Evolutionary conservation across 225 moss, liverwort and hornwort genomes (phyloP), one percentile per base, ranked within the genome.

Genomic region (Pleurozium schreberi): DNA sequence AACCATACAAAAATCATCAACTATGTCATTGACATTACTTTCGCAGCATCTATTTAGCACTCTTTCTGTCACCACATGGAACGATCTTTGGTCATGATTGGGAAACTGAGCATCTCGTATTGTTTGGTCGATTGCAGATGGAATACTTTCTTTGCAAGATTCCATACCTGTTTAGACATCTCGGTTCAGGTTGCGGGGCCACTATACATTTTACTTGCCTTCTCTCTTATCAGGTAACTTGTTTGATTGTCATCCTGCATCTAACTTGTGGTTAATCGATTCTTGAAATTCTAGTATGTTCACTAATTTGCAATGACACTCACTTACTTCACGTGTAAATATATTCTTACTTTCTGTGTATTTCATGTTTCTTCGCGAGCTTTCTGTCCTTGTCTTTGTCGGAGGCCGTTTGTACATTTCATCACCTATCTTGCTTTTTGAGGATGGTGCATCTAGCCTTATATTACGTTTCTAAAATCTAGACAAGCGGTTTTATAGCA

Each of bases 161-260:
- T 94, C 38, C 93, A 97, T 90, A 26, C 81, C 85, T 88, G 94
- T 85, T 86, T 97, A 86, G 97, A 97, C 89, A 93, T 88, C 88
- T 90, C 91, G 64, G 95, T 97, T 84, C 91, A 95, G 90, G 87
- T 94, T 92, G 96, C 95, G 11, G 97, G 97, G 83, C 97, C 97
- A 31, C 22, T 97, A 34, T 97, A 97, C 85, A 92, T 97, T 84
- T 55, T 95, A 50, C 95, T 97, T 91, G 97, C 96, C 77, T 95
- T 97, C 76, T 92, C 95, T 85, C 95, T 97, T 58, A 94, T 97
- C 89, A 95, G 97, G 97, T 97, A 94, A 83, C 55, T 53, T 84
- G 49, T 75, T 75, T 76, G 75, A 84, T 85, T 77, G 58, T 79
- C 36, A 64, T 88, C 50, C 71, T 84, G 77, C 81, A 50, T 82